Evolutionary conservation across 2,329 filamentous ascomycete genomes (phyloP).

Genomic region (Neonectria ditissima): DNA sequence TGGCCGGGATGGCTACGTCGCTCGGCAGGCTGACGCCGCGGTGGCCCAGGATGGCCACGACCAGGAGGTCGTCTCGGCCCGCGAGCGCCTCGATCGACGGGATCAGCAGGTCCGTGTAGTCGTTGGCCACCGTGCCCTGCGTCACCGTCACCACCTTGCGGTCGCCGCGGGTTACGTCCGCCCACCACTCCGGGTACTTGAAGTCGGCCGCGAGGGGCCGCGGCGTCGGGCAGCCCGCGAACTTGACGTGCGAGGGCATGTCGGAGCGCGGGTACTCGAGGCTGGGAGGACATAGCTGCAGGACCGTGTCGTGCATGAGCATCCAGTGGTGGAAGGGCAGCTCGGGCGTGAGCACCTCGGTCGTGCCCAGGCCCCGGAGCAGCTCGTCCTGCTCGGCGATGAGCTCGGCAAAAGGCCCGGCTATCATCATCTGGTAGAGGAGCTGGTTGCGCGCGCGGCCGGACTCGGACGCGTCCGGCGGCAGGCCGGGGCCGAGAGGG

Average conservation of each 20-base stretch:
- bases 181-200: slow-evolving; percentile 59
- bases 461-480: slow-evolving; percentile 52
- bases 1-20: slow-evolving; percentile 50
- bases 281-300: slow-evolving; percentile 54
- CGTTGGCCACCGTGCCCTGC: slow-evolving; percentile 59
- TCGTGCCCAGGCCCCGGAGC: slow-evolving; percentile 48
- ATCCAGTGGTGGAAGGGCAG: slow-evolving; percentile 45
- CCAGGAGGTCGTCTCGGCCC: slow-evolving; percentile 52
- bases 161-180: slow-evolving; percentile 49
- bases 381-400: slow-evolving; percentile 41
- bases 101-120: slow-evolving; percentile 56
- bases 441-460: slow-evolving; percentile 50
- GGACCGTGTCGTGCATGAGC: slow-evolving; percentile 47
- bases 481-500: slow-evolving; percentile 54
- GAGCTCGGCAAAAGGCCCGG: slow-evolving; percentile 38
- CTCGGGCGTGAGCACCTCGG: slow-evolving; percentile 27
- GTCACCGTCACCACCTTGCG: slow-evolving; percentile 59
- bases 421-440: slow-evolving; percentile 41
- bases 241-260: slow-evolving; percentile 54
- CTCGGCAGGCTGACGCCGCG: slow-evolving; percentile 40
- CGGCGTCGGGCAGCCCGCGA: slow-evolving; percentile 56
- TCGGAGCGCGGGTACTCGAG: slow-evolving; percentile 55
- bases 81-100: slow-evolving; percentile 59
- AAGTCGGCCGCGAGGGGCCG: slow-evolving; percentile 45
- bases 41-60: slow-evolving; percentile 49